These are phyloP conservation scores for Verticillium dahliae DNA, from an alignment of 2,329 filamentous ascomycete species.

Conservation along the genomic window DNA sequence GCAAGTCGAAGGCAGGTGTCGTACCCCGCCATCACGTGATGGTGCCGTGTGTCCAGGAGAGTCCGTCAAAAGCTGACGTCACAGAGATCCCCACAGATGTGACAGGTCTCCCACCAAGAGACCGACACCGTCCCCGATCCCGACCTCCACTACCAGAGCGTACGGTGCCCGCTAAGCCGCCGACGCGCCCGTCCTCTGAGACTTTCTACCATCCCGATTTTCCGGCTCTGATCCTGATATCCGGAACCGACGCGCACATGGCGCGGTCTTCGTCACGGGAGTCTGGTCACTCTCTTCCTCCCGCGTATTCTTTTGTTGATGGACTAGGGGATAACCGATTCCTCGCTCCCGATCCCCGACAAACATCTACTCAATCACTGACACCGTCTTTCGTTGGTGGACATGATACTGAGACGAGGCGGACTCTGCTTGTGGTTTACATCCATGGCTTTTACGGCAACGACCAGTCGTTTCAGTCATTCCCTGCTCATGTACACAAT, in stretches of 20 bases:
- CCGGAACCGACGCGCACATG: not conserved
- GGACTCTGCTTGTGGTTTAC: slow-evolving; percentile 69
- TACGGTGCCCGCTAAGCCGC: not conserved
- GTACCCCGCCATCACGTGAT: not conserved
- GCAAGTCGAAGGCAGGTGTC: not conserved
- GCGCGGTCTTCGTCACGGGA: not conserved
- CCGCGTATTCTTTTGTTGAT: not conserved
- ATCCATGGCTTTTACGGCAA: slow-evolving; percentile 89
- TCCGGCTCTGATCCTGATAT: not conserved
- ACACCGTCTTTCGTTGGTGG: slow-evolving; percentile 16
- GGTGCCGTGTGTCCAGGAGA: not conserved
- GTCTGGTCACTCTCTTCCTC: not conserved
- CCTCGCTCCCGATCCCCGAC: slow-evolving; percentile 32
- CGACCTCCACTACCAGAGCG: not conserved
- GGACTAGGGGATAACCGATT: not conserved
- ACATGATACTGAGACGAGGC: slow-evolving; percentile 26
- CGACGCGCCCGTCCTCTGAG: not conserved
- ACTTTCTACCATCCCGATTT: not conserved
- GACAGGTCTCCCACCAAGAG: not conserved
- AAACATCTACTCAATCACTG: slow-evolving; percentile 38
- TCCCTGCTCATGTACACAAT: slow-evolving; percentile 81
- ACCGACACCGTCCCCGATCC: not conserved
- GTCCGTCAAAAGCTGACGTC: not conserved
- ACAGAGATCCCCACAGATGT: not conserved
- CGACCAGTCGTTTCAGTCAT: slow-evolving; percentile 79